phyloP scores from a whole-genome alignment of 2,329 filamentous ascomycete species.

The Cryphonectria japonica region DNA sequence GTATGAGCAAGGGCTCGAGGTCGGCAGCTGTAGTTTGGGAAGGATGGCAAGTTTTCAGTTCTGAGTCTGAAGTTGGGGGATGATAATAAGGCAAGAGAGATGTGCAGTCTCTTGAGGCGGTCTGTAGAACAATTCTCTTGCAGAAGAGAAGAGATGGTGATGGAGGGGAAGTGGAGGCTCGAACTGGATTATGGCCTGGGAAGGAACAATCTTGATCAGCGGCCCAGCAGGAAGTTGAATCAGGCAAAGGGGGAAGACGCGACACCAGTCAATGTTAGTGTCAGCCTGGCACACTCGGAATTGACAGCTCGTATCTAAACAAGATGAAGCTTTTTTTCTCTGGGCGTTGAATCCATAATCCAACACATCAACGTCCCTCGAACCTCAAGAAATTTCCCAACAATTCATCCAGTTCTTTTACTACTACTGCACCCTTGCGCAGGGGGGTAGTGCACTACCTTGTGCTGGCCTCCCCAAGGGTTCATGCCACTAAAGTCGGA shows the following conservation, averaged over 20 bases:
- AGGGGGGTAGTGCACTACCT: constrained; percentile 15
- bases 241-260: neutral
- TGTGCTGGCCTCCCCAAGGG: constrained; percentile 11
- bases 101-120: neutral
- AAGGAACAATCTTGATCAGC: constrained; percentile 3
- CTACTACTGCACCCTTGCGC: constrained; percentile 7
- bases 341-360: constrained; percentile 14
- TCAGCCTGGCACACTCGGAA: neutral
- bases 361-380: constrained; percentile 8
- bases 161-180: constrained; percentile 4
- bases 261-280: neutral
- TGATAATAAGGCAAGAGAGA: neutral
- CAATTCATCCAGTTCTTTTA: constrained; percentile 27
- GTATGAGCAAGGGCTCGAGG: constrained; percentile 17
- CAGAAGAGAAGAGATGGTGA: constrained; percentile 4
- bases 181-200: constrained; percentile 4
- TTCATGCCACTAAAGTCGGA: constrained; percentile 8
- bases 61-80: neutral
- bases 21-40: neutral
- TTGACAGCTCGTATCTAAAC: neutral
- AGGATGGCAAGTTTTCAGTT: neutral
- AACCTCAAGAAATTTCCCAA: constrained; percentile 19
- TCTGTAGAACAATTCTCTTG: neutral
- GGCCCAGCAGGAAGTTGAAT: constrained; percentile 4
- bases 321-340: constrained; percentile 1